phyloP scores from a whole-genome alignment of 305 asterid genomes.

The Plantago rigida region DNA sequence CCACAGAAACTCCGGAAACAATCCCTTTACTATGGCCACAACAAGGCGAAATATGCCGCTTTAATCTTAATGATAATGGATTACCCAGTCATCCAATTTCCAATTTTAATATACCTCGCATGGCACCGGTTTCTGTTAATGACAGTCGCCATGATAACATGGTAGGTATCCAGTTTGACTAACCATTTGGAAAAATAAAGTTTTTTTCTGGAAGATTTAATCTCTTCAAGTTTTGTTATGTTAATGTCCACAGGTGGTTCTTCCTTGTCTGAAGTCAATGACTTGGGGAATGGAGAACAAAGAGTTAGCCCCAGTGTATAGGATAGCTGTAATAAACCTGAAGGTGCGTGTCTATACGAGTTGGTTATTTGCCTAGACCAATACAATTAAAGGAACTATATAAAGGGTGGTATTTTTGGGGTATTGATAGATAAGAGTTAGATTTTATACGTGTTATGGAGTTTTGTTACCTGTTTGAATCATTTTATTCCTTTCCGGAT shows the following conservation, averaged over 20 bases:
- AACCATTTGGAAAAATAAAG: constrained; percentile 12
- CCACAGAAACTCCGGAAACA: constrained; percentile 38
- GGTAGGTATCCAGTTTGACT: constrained; percentile 35
- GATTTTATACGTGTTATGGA: not conserved
- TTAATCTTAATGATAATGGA: constrained; percentile 55
- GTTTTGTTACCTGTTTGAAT: not conserved
- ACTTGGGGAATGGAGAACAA: constrained; percentile 89
- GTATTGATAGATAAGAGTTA: not conserved
- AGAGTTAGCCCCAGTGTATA: constrained; percentile 49
- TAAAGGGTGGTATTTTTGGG: not conserved
- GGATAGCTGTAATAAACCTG: constrained; percentile 70
- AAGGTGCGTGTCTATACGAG: constrained; percentile 43
- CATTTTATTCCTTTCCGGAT: not conserved
- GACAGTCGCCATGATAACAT: constrained; percentile 47
- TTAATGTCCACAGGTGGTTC: constrained; percentile 39
- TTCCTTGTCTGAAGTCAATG: constrained; percentile 82
- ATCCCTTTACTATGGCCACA: constrained; percentile 67
- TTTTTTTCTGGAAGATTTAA: constrained; percentile 4
- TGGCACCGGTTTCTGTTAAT: constrained; percentile 52
- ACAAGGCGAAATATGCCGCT: constrained; percentile 54
- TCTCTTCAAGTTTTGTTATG: not conserved
- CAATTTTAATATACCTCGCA: constrained; percentile 38
- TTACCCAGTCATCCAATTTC: constrained; percentile 37
- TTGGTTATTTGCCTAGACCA: not conserved
- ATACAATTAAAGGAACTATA: not conserved